Conservation (phyloP, 2,329 filamentous ascomycete species). For the Neoscytalidium dimidiatum region DNA sequence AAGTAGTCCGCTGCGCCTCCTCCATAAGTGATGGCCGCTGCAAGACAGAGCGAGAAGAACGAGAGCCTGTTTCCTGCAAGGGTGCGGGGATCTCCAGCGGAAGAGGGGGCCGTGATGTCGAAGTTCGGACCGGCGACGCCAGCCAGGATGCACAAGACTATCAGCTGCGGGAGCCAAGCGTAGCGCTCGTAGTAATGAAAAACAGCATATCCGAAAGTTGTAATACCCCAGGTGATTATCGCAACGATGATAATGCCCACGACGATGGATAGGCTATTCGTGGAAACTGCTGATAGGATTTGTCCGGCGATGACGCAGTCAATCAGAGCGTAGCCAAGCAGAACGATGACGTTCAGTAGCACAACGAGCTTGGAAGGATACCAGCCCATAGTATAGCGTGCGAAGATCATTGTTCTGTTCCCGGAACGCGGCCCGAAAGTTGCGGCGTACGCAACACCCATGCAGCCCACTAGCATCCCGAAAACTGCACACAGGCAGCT, state of each 20-base stretch:
- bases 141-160: constrained; percentile 62
- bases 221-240: constrained; percentile 63
- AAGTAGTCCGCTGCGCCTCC: constrained; percentile 68
- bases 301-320: constrained; percentile 68
- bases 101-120: constrained; percentile 53
- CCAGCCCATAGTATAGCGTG: constrained; percentile 65
- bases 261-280: constrained; percentile 60
- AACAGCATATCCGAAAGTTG: constrained; percentile 66
- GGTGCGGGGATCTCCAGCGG: constrained; percentile 53
- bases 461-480: constrained; percentile 56
- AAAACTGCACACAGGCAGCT: constrained; percentile 59
- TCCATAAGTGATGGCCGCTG: constrained; percentile 64
- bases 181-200: constrained; percentile 71
- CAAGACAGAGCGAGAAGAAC: constrained; percentile 70
- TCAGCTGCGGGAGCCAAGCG: constrained; percentile 64
- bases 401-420: constrained; percentile 63
- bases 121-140: constrained; percentile 64
- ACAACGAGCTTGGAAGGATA: constrained; percentile 66
- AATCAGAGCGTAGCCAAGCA: constrained; percentile 64
- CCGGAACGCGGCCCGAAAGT: constrained; percentile 64
- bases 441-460: constrained; percentile 61
- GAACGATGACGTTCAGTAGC: constrained; percentile 62
- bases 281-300: constrained; percentile 66
- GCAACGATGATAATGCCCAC: constrained; percentile 69
- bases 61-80: constrained; percentile 61